Evolutionary conservation across 192 early-diverging fungal species (phyloP).

Genomic region (Mortierella antarctica): DNA sequence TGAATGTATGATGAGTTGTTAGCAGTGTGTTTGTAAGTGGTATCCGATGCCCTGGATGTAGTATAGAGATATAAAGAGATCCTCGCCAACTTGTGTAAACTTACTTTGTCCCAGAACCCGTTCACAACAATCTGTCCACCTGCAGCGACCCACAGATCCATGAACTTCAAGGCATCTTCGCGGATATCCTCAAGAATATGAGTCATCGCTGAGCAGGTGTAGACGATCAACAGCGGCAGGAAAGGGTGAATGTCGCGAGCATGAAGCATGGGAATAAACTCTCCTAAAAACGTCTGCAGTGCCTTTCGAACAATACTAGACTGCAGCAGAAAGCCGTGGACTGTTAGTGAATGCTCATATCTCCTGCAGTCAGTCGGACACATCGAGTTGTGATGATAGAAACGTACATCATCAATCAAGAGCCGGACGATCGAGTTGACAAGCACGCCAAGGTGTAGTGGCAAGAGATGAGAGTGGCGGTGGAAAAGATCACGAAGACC

Average conservation of each 20-base stretch:
- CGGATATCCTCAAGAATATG: conserved; percentile 90
- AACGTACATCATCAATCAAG: conserved; percentile 64
- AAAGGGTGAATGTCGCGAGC: conserved; percentile 80
- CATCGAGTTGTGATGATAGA: neutral
- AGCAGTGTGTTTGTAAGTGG: neutral
- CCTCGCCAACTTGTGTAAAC: neutral
- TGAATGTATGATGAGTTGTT: neutral
- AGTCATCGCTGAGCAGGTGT: conserved; percentile 88
- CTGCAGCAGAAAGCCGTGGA: conserved; percentile 4
- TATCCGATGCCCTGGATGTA: neutral
- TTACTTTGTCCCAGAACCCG: conserved; percentile 75
- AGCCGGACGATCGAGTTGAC: conserved; percentile 61
- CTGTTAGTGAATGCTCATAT: neutral
- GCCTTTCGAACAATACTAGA: conserved; percentile 56
- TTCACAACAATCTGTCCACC: conserved; percentile 71
- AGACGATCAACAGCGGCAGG: conserved; percentile 79
- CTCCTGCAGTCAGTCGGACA: neutral
- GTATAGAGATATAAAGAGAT: neutral
- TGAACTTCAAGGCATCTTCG: conserved; percentile 80
- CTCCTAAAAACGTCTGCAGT: conserved; percentile 58
- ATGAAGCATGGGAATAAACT: conserved; percentile 53
- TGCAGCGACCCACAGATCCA: conserved; percentile 76
- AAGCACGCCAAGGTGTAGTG: conserved; percentile 55
- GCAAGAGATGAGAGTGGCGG: conserved; percentile 55
- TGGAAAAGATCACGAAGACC: conserved; percentile 62